Evolutionary conservation across 2,329 filamentous ascomycete genomes (phyloP), one percentile per base, ranked within the genome.

Genomic region (Harringtonia aguacate): DNA sequence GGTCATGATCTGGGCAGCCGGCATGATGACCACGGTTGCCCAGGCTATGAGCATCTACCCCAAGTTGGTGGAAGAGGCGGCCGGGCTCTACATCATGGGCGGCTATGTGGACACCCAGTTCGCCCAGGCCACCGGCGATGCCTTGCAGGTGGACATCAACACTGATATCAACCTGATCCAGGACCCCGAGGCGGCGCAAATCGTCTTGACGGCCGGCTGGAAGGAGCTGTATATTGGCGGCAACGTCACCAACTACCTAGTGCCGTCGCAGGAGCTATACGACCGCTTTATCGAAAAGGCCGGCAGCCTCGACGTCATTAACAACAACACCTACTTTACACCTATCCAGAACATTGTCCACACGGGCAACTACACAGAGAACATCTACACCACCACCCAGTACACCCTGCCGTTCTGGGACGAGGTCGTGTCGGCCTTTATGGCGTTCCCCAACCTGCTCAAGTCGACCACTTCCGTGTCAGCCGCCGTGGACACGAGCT

Each of bases 151-250:
- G 9, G 44, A 46, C 18, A 29, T 46, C 44, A 46, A 46, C 44
- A 46, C 44, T 1, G 44, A 46, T 35, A 46, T 46, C 44, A 46
- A 46, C 30, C 44, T 46, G n/a, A 46, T 42, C 39, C 44, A 46
- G 39, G 44, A 46, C 30, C 44, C 44, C 21, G 44, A 46, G 30
- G 39, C 21, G 12, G 44, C 39, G 4, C 44, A 46, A 35, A 42
- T 42, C 20, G 44, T 39, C 5, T 35, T 46, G 28, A 46, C 44
- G 12, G 44, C 44, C 30, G 39, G 39, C 36, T 46, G 44, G 44
- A 46, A 46, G 35, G 44, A 42, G 36, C 39, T 46, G 13, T 42
- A 42, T 35, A 42, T 46, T 39, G 44, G 44, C 22, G 44, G 44
- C 22, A 46, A 46, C 39, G 44, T 46, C 6, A 46, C 44, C 39